Conservation (phyloP, 257 asterid genomes). For the Gynochthodes officinalis region DNA sequence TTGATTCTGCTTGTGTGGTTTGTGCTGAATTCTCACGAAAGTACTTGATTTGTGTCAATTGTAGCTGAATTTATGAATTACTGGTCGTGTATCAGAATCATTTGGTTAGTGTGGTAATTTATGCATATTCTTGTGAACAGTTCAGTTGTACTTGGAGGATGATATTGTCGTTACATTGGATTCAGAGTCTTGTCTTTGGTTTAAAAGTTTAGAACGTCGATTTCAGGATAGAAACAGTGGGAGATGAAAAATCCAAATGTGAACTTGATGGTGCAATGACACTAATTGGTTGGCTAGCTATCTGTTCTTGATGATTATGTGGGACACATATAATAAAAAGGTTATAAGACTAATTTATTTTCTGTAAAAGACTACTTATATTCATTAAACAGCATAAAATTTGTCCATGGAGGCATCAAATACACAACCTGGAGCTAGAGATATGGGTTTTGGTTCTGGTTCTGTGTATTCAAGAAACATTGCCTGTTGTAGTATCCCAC, state of each 20-base stretch:
- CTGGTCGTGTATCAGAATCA: background rate
- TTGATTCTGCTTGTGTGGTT: background rate
- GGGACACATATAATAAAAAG: no score
- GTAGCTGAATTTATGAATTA: background rate
- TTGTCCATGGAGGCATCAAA: background rate
- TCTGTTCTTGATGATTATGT: background rate
- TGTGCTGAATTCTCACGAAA: background rate
- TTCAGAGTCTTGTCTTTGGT: background rate
- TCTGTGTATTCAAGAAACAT: background rate
- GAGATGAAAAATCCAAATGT: background rate
- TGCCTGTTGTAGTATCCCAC: background rate
- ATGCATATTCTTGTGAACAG: background rate
- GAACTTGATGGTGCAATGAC: background rate
- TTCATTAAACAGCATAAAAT: background rate
- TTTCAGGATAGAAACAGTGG: background rate
- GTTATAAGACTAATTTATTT: background rate
- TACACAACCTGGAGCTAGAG: no score
- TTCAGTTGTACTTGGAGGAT: background rate
- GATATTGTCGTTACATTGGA: background rate
- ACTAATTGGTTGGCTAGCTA: background rate
- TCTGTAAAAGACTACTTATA: background rate
- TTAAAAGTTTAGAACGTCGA: background rate
- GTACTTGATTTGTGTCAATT: background rate
- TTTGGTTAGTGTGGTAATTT: background rate
- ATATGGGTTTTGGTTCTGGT: no score